Conservation (phyloP, 1,139 yeast genomes). For the Suhomyces panamericanus region DNA sequence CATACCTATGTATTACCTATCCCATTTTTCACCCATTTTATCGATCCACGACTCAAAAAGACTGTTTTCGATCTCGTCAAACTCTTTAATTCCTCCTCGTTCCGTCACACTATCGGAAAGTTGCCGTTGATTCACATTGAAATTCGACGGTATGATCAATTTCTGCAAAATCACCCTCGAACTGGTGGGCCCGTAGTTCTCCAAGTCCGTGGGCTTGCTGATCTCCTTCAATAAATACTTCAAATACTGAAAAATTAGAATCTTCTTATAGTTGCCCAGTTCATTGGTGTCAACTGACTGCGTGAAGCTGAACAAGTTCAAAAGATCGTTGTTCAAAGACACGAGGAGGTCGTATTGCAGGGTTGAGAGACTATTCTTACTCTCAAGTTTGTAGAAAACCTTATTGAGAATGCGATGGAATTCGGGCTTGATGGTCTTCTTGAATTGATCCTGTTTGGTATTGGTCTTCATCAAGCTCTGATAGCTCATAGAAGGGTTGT, state of each 20-base stretch:
- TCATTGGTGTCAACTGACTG: constrained; percentile 21
- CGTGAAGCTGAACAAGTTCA: constrained; percentile 29
- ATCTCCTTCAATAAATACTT: constrained; percentile 45
- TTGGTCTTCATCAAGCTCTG: constrained; percentile 11
- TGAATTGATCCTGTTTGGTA: constrained; percentile 28
- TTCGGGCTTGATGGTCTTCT: constrained; percentile 30
- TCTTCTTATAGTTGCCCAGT: constrained; percentile 23
- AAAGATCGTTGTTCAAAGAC: constrained; percentile 31
- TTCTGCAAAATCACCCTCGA: constrained; percentile 26
- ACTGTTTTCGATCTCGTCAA: constrained; percentile 49
- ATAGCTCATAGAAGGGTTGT: constrained; percentile 8
- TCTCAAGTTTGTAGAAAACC: constrained; percentile 38
- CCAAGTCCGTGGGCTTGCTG: constrained; percentile 18
- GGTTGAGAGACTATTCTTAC: constrained; percentile 33
- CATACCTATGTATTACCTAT: not conserved
- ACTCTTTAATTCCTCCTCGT: constrained; percentile 17
- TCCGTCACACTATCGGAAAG: constrained; percentile 1
- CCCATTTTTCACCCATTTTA: constrained; percentile 28
- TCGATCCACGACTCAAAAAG: constrained; percentile 47
- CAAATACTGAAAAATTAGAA: constrained; percentile 41
- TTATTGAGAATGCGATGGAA: constrained; percentile 36
- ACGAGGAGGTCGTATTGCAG: constrained; percentile 40
- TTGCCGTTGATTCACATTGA: constrained; percentile 14
- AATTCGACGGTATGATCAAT: constrained; percentile 39
- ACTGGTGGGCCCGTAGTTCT: constrained; percentile 13